phyloP scores from a whole-genome alignment of 2,329 filamentous ascomycete genomes.

The Aspergillus hiratsukae region DNA sequence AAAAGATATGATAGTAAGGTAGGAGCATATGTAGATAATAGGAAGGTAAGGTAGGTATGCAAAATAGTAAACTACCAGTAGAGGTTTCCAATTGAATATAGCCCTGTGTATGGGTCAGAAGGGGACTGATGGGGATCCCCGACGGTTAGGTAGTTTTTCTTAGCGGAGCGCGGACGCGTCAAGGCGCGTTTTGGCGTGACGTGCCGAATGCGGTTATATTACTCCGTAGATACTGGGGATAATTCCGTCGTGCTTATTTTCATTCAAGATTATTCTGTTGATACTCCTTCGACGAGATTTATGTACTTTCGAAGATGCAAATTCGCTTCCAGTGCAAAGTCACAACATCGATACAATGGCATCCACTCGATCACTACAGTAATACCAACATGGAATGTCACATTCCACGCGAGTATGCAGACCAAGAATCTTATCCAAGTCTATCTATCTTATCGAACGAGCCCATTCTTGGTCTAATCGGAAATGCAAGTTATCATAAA shows the following conservation, averaged over 20 bases:
- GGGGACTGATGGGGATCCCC: slow-evolving; percentile 6
- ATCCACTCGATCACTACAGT: slow-evolving; percentile 11
- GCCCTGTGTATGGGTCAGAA: slow-evolving; percentile 3
- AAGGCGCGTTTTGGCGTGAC: slow-evolving; percentile 14
- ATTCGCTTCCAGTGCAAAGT: neutral
- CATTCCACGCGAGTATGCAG: slow-evolving; percentile 4
- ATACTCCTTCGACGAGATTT: neutral
- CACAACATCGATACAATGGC: neutral
- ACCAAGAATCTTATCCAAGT: neutral
- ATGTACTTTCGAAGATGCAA: neutral
- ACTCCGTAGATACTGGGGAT: neutral
- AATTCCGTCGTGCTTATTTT: neutral
- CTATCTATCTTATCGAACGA: neutral
- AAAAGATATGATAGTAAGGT: slow-evolving; percentile 6
- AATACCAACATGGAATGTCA: slow-evolving; percentile 9
- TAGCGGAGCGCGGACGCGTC: slow-evolving; percentile 15
- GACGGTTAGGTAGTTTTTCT: slow-evolving; percentile 5
- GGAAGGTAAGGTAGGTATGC: slow-evolving; percentile 6
- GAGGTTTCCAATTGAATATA: slow-evolving; percentile 1
- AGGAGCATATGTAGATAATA: slow-evolving; percentile 6
- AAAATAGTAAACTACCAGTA: neutral
- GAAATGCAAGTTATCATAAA: neutral
- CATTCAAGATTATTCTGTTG: neutral
- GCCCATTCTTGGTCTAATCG: neutral
- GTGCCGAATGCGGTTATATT: slow-evolving; percentile 14